These are phyloP conservation scores for Daedaleopsis nitida DNA, from an alignment of 768 basidiomycete species.

Conservation along the genomic window DNA sequence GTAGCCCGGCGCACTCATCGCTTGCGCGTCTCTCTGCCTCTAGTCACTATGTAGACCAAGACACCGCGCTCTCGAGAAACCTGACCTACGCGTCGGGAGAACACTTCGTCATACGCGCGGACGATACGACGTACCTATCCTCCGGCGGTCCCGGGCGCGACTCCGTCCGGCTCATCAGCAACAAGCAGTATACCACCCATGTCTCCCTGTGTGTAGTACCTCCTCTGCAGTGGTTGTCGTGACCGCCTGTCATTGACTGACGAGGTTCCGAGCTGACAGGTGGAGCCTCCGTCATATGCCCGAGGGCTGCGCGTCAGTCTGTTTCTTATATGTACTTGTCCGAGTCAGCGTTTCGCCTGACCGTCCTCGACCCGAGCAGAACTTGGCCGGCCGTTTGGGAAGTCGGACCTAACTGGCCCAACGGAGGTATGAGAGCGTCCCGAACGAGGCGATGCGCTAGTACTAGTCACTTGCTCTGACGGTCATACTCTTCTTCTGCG, in stretches of 20 bases:
- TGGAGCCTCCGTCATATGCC: conserved; percentile 62
- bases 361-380: conserved; percentile 8
- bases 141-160: conserved; percentile 56
- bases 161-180: conserved; percentile 57
- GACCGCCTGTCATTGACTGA: conserved; percentile 1
- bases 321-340: neutral
- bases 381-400: conserved; percentile 64
- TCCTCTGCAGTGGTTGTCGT: neutral
- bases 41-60: conserved; percentile 47
- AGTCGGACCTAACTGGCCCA: conserved; percentile 49
- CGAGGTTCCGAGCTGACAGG: conserved; percentile 28
- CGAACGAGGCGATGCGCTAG: no score
- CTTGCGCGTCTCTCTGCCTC: neutral
- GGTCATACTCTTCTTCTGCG: neutral
- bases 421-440: conserved; percentile 29
- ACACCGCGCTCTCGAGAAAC: conserved; percentile 53
- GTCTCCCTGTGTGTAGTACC: conserved; percentile 48
- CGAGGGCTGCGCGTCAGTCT: conserved; percentile 52
- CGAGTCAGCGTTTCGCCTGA: neutral
- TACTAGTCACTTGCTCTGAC: neutral
- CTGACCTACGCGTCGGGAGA: conserved; percentile 57
- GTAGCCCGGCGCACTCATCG: neutral
- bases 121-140: conserved; percentile 48
- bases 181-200: conserved; percentile 52
- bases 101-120: conserved; percentile 58